Conservation (phyloP, 441 rosid genomes). For the Macaranga tanarius region DNA sequence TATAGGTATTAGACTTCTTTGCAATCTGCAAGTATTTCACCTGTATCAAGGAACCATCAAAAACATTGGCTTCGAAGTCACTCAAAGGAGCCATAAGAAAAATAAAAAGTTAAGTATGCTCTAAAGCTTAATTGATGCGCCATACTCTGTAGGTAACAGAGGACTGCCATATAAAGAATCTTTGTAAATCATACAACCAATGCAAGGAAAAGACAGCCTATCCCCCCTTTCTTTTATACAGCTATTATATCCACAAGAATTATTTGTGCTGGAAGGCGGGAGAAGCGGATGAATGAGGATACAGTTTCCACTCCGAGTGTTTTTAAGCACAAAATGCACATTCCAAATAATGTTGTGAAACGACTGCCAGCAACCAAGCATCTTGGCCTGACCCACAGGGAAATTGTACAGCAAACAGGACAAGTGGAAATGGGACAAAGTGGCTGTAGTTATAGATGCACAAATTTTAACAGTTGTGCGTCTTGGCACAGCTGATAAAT, state of each 20-base stretch:
- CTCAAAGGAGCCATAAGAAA: not conserved
- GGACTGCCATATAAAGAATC: not conserved
- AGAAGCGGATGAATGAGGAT: not conserved
- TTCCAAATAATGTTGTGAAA: not conserved
- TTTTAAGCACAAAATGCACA: not conserved
- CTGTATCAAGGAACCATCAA: slow-evolving; percentile 42
- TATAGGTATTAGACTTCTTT: slow-evolving; percentile 73
- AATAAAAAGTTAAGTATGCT: not conserved
- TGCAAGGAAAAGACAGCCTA: not conserved
- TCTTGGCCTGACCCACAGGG: not conserved
- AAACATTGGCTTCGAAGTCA: slow-evolving; percentile 5
- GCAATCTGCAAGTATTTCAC: slow-evolving; percentile 97
- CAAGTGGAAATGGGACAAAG: not conserved
- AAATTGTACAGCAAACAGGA: not conserved
- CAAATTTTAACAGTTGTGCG: too few relatives aligned
- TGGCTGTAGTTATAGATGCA: not conserved
- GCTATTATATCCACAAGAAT: not conserved
- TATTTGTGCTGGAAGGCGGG: not conserved
- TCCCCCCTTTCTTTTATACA: not conserved
- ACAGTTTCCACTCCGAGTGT: not conserved
- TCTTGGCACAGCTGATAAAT: too few relatives aligned
- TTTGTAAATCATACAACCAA: not conserved
- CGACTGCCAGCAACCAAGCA: not conserved
- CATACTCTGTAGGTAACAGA: not conserved
- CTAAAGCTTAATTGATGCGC: not conserved